Base-by-base conservation (phyloP, 108 stramenopile species). In the Skeletonema menzelii region DNA sequence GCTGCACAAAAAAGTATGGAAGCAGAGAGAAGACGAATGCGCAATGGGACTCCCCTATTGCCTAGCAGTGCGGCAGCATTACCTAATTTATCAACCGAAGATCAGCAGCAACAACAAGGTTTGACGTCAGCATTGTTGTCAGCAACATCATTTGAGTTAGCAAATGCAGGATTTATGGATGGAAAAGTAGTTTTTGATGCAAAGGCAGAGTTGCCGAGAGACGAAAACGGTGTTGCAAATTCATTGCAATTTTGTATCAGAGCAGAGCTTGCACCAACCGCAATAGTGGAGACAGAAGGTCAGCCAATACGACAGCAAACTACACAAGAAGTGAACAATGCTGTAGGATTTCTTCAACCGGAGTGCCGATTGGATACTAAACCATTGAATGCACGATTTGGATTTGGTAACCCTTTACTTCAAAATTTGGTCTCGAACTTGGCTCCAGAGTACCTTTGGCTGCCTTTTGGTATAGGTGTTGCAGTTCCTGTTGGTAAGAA, bases 241-340 rank as follows among this genome's bases (percentile, higher is more conserved):
- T 19, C 22, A 30, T 47, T 65, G 3, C 65, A 42, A 17, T 65
- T 65, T 47, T 31, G 44, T 31, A 65, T 65, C 27, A 26, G 65
- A 47, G 65, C 65, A 47, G 53, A 47, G 65, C 42, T 65, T 31
- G 65, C 44, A 42, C 65, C 65, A 28, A 47, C 65, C n/a, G 26
- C 42, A 44, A 30, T 47, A 28, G 10, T 28, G 8, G 65, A 27
- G 14, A 34, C n/a, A 8, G 63, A 4, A 12, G 17, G 40, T 8
- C 17, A 47, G n/a, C 0, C 17, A 19, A n/a, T 19, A 7, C 63
- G 12, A 12, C 26, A 26, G 4, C 57, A 28, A 58, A 7, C 2
- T 12, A 0, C 27, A 8, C 26, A 28, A 17, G 57, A 58, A 15
- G 7, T 35, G 3, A 17, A 38, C 30, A 28, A 65, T 30, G 65